phyloP scores from a whole-genome alignment of 2,329 filamentous ascomycete species.

The Paecilomyces variotii region DNA sequence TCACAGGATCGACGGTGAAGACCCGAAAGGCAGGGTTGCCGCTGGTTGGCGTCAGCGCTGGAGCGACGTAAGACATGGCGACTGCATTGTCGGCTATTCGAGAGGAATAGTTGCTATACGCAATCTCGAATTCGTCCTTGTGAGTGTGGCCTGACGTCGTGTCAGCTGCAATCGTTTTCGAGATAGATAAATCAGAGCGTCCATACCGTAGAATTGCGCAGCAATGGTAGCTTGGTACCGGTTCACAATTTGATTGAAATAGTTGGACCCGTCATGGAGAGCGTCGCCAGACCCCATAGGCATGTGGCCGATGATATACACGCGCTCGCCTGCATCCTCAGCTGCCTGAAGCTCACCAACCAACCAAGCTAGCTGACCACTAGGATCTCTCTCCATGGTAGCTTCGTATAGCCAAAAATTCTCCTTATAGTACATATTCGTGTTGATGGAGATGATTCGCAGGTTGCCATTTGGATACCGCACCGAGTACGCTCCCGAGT shows the following conservation, averaged over 20 bases:
- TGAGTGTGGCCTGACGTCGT: conserved; percentile 39
- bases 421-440: conserved; percentile 48
- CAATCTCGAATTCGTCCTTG: conserved; percentile 47
- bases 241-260: conserved; percentile 45
- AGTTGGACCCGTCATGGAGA: conserved; percentile 43
- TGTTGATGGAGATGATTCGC: conserved; percentile 50
- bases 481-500: conserved; percentile 45
- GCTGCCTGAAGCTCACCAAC: conserved; percentile 45
- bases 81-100: conserved; percentile 37
- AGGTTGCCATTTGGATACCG: conserved; percentile 41
- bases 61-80: conserved; percentile 47
- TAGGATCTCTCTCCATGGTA: conserved; percentile 43
- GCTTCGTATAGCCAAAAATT: conserved; percentile 50
- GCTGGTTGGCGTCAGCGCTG: conserved; percentile 46
- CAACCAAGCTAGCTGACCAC: conserved; percentile 46
- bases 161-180: not conserved
- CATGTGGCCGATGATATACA: conserved; percentile 52
- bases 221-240: conserved; percentile 46
- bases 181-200: not conserved
- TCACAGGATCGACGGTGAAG: conserved; percentile 49
- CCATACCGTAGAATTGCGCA: conserved; percentile 44
- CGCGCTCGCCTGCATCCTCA: conserved; percentile 44
- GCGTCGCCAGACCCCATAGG: conserved; percentile 43
- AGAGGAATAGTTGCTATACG: conserved; percentile 41
- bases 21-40: conserved; percentile 51